Evolutionary conservation across 75 land plant genomes (phyloP).

Genomic region (Sequoiadendron giganteum): DNA sequence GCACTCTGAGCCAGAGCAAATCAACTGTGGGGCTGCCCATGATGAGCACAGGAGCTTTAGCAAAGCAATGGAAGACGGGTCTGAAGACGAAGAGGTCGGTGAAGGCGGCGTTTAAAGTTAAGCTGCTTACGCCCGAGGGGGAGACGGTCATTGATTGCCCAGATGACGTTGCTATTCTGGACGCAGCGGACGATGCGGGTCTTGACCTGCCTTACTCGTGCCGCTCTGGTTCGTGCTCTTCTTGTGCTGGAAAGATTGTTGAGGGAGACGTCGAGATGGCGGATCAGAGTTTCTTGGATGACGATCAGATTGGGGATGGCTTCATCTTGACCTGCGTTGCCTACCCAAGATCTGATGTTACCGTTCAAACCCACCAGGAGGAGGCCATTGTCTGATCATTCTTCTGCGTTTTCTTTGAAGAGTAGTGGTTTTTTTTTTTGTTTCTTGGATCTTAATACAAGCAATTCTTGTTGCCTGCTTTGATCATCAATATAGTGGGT

Average conservation of each 20-base stretch:
- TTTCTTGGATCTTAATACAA: not conserved
- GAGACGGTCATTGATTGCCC: conserved; percentile 40
- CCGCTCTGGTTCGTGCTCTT: conserved; percentile 93
- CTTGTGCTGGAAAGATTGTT: conserved; percentile 77
- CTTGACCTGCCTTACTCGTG: conserved; percentile 91
- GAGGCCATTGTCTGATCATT: conserved; percentile 33
- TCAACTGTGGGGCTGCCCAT: conserved; percentile 3
- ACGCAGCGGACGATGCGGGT: conserved; percentile 71
- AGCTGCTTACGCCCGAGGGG: conserved; percentile 63
- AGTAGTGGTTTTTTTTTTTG: not conserved
- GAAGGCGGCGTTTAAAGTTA: conserved; percentile 80
- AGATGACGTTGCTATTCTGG: conserved; percentile 68
- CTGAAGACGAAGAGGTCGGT: conserved; percentile 34
- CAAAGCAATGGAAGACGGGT: conserved; percentile 20
- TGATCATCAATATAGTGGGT: no score
- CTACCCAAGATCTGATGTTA: conserved; percentile 45
- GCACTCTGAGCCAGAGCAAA: not conserved
- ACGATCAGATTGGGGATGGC: conserved; percentile 67
- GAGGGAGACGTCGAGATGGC: conserved; percentile 59
- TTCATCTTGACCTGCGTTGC: conserved; percentile 87
- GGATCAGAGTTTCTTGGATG: conserved; percentile 76
- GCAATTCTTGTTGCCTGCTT: not conserved
- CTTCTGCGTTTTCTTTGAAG: not conserved
- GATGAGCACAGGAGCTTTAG: conserved; percentile 3
- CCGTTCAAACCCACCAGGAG: conserved; percentile 80